A percentile compares a stretch with the other conserved stretches of the same genome.
These are phyloP conservation scores for Sarcodon aspratus DNA, from an alignment of 768 basidiomycete genomes.

Conservation along the genomic window DNA sequence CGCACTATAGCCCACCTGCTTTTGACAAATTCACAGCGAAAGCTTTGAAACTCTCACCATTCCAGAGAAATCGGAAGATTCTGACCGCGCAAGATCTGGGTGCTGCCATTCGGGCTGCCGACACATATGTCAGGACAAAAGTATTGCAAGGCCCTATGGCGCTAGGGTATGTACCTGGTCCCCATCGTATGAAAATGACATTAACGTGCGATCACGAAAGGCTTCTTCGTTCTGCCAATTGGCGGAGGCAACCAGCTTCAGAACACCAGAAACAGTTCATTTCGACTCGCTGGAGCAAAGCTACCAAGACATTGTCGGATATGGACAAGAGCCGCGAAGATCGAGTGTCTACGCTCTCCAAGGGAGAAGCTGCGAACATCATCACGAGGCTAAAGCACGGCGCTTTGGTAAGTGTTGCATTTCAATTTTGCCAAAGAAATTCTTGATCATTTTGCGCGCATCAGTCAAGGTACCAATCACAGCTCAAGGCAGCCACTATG, in stretches of 20 bases:
- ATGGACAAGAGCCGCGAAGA: slow-evolving; percentile 15
- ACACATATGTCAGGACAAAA: slow-evolving; percentile 50
- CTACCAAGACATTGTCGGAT: slow-evolving; percentile 2
- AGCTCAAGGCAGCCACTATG: slow-evolving; percentile 28
- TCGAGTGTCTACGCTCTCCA: slow-evolving; percentile 40
- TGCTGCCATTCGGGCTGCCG: slow-evolving; percentile 57
- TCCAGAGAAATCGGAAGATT: slow-evolving; percentile 29
- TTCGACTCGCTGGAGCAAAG: slow-evolving; percentile 33
- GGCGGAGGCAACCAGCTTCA: slow-evolving; percentile 55
- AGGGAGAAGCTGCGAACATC: slow-evolving; percentile 72
- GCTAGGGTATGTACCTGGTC: slow-evolving; percentile 33
- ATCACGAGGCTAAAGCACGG: slow-evolving; percentile 73
- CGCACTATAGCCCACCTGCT: slow-evolving; percentile 42
- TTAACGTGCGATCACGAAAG: slow-evolving; percentile 19
- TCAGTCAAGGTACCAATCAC: slow-evolving; percentile 48
- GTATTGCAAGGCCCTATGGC: slow-evolving; percentile 38
- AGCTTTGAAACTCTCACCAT: slow-evolving; percentile 39
- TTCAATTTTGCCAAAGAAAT: neutral
- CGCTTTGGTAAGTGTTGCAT: slow-evolving; percentile 36
- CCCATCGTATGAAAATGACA: slow-evolving; percentile 1
- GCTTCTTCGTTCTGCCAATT: slow-evolving; percentile 49
- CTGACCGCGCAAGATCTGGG: slow-evolving; percentile 40
- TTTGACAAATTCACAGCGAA: slow-evolving; percentile 32
- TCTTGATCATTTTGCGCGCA: neutral
- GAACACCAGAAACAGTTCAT: slow-evolving; percentile 48